Evolutionary conservation across 768 basidiomycete species (phyloP).

Genomic region (Tephrocybe sp.): DNA sequence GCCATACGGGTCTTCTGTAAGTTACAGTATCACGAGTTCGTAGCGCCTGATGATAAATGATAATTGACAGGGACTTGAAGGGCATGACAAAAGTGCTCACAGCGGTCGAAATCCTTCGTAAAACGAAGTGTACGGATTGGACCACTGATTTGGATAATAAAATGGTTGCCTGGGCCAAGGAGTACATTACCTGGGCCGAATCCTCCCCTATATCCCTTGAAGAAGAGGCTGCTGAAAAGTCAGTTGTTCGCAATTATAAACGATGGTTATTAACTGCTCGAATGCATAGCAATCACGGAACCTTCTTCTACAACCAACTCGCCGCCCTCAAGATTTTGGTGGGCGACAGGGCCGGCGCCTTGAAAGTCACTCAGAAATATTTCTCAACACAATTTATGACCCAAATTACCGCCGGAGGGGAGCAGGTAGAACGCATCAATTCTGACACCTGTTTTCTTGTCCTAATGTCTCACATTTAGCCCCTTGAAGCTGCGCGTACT

Average conservation of each 20-base stretch:
- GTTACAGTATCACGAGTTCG: slow-evolving; percentile 15
- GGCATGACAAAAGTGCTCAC: slow-evolving; percentile 33
- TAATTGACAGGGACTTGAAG: slow-evolving; percentile 48
- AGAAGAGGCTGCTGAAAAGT: slow-evolving; percentile 51
- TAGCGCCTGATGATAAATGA: too few species aligned
- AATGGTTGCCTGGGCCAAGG: slow-evolving; percentile 48
- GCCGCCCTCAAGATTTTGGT: slow-evolving; percentile 54
- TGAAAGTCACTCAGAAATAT: slow-evolving; percentile 42
- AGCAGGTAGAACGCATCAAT: slow-evolving; percentile 44
- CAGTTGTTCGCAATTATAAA: slow-evolving; percentile 16
- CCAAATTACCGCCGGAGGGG: slow-evolving; percentile 59
- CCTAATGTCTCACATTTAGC: slow-evolving; percentile 31
- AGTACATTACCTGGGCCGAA: slow-evolving; percentile 57
- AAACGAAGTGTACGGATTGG: slow-evolving; percentile 50
- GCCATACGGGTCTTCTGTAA: slow-evolving; percentile 57
- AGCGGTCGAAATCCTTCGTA: slow-evolving; percentile 11
- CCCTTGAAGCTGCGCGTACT: slow-evolving; percentile 58
- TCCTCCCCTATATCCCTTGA: slow-evolving; percentile 44
- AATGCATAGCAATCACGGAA: slow-evolving; percentile 62
- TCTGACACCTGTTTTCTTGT: too few species aligned
- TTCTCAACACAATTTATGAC: slow-evolving; percentile 47
- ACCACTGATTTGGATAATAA: slow-evolving; percentile 46
- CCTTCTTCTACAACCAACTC: slow-evolving; percentile 61
- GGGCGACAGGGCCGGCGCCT: slow-evolving; percentile 48
- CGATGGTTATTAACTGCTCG: background rate